Conservation (phyloP, 2,329 filamentous ascomycete species). For the Phaeoacremonium minimum region DNA sequence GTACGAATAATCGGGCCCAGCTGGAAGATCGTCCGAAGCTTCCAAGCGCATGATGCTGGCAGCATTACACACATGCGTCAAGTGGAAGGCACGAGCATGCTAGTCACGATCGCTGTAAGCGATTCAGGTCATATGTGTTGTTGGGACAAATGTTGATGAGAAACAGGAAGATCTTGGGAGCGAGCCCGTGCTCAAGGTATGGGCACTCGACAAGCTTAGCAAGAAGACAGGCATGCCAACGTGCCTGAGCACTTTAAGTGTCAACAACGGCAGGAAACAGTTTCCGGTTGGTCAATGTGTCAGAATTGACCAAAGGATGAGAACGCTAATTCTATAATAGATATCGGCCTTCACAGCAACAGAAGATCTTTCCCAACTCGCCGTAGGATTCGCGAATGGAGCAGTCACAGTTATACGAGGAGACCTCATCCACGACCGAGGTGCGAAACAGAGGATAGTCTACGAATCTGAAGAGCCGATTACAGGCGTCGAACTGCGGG, state of each 20-base stretch:
- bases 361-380: slow-evolving; percentile 86
- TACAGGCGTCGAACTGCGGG: slow-evolving; percentile 77
- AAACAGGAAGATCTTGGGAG: slow-evolving; percentile 76
- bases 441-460: slow-evolving; percentile 88
- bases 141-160: slow-evolving; percentile 16
- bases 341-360: slow-evolving; percentile 86
- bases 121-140: not conserved
- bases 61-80: slow-evolving; percentile 90
- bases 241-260: slow-evolving; percentile 78
- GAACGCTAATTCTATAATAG: slow-evolving; percentile 35
- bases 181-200: slow-evolving; percentile 92
- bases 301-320: not conserved
- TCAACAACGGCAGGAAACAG: slow-evolving; percentile 86
- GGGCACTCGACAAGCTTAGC: slow-evolving; percentile 88
- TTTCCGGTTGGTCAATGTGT: slow-evolving; percentile 63
- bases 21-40: slow-evolving; percentile 83
- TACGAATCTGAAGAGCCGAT: slow-evolving; percentile 97
- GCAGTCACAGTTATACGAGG: slow-evolving; percentile 90
- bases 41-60: slow-evolving; percentile 77
- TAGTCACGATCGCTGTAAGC: slow-evolving; percentile 71
- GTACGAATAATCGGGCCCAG: slow-evolving; percentile 83
- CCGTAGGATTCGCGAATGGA: slow-evolving; percentile 93
- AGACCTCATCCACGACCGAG: slow-evolving; percentile 91
- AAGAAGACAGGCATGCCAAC: slow-evolving; percentile 90
- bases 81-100: slow-evolving; percentile 77